Evolutionary conservation across 2,329 filamentous ascomycete species (phyloP).

Genomic region (Fusarium nisikadoi): DNA sequence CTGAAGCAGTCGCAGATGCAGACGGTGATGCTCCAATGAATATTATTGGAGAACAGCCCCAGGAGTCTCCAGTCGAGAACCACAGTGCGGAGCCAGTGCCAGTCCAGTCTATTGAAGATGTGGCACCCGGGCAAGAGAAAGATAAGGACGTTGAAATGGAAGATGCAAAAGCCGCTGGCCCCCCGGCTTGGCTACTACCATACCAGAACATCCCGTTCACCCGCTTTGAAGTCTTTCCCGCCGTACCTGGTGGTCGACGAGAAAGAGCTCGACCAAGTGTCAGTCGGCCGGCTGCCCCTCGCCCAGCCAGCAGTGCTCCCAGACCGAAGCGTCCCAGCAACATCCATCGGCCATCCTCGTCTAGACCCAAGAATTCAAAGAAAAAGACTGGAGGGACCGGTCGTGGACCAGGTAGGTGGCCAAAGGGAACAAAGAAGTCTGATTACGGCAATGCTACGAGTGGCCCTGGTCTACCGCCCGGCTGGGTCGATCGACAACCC

Average conservation of each 20-base stretch:
- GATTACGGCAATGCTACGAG: constrained; percentile 75
- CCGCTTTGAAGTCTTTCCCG: constrained; percentile 83
- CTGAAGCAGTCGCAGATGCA: background rate
- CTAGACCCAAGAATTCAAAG: constrained; percentile 52
- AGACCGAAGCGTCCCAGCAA: constrained; percentile 54
- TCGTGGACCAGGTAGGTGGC: constrained; percentile 72
- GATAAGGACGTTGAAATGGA: constrained; percentile 44
- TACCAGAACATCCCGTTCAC: constrained; percentile 72
- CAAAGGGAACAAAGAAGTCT: constrained; percentile 74
- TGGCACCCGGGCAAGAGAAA: constrained; percentile 48
- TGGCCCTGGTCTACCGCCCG: constrained; percentile 70
- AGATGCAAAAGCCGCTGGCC: constrained; percentile 43
- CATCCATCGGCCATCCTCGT: constrained; percentile 45
- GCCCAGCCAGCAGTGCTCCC: constrained; percentile 50
- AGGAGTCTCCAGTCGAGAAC: constrained; percentile 26
- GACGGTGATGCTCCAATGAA: background rate
- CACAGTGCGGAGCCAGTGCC: constrained; percentile 43
- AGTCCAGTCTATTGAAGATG: constrained; percentile 47
- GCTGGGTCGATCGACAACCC: constrained; percentile 56
- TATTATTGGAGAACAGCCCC: constrained; percentile 1
- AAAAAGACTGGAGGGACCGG: constrained; percentile 71
- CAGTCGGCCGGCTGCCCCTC: constrained; percentile 51
- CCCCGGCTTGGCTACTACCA: constrained; percentile 56
- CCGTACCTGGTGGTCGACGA: constrained; percentile 63
- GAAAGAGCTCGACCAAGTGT: constrained; percentile 57